Conservation (phyloP, 768 basidiomycete species). For the Kwoniella botswanensis region DNA sequence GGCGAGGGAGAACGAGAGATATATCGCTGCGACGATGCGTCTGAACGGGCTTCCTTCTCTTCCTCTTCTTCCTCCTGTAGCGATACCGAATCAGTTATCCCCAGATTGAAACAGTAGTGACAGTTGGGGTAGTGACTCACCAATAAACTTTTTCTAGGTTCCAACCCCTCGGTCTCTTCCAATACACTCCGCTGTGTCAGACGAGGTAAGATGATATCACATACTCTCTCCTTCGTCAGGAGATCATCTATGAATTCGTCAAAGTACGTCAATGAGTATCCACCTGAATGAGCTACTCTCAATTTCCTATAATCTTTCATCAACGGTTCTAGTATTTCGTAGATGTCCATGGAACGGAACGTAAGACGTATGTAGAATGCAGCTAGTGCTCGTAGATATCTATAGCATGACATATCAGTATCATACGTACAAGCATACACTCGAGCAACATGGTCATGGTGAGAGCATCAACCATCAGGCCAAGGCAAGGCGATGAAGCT, state of each 20-base stretch:
- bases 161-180: slow-evolving; percentile 90
- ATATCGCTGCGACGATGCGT: slow-evolving; percentile 18
- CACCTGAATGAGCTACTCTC: slow-evolving; percentile 81
- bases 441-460: background rate
- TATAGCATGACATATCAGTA: slow-evolving; percentile 52
- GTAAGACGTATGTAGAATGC: slow-evolving; percentile 95
- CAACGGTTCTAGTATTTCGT: slow-evolving; percentile 89
- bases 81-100: background rate
- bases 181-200: slow-evolving; percentile 80
- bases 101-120: too few species aligned
- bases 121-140: slow-evolving; percentile 57
- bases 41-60: slow-evolving; percentile 12
- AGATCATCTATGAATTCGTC: slow-evolving; percentile 90
- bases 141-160: slow-evolving; percentile 76
- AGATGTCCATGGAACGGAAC: slow-evolving; percentile 86
- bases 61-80: slow-evolving; percentile 37
- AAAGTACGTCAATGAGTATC: slow-evolving; percentile 82
- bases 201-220: slow-evolving; percentile 94
- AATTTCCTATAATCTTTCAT: slow-evolving; percentile 93
- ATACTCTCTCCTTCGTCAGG: slow-evolving; percentile 86
- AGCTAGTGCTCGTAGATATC: slow-evolving; percentile 91
- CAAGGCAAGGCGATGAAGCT: too few species aligned
- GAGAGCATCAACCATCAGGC: too few species aligned
- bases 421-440: background rate
- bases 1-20: slow-evolving; percentile 42